phyloP scores from a whole-genome alignment of 2,329 filamentous ascomycete species.

The Trichophyton mentagrophytes region DNA sequence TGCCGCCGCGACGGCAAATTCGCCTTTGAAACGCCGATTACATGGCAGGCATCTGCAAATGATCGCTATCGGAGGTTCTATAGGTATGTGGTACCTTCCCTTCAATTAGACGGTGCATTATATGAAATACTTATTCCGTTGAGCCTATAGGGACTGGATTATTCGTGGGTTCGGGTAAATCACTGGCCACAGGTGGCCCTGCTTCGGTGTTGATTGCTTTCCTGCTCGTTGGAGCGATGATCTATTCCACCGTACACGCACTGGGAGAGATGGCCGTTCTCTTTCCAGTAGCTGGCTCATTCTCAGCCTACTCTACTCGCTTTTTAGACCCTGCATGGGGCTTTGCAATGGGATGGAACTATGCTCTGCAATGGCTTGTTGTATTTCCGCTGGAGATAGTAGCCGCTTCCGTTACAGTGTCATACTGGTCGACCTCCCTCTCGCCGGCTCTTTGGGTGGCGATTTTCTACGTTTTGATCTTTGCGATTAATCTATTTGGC shows the following conservation, averaged over 20 bases:
- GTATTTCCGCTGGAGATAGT: slow-evolving; percentile 62
- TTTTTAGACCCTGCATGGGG: slow-evolving; percentile 38
- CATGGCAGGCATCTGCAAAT: slow-evolving; percentile 46
- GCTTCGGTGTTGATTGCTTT: slow-evolving; percentile 35
- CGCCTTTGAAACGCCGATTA: slow-evolving; percentile 22
- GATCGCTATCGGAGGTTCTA: slow-evolving; percentile 48
- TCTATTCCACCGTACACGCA: slow-evolving; percentile 52
- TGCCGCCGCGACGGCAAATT: slow-evolving; percentile 18
- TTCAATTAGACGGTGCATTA: not conserved
- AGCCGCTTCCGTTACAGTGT: slow-evolving; percentile 49
- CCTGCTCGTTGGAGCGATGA: slow-evolving; percentile 40
- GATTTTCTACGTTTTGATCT: slow-evolving; percentile 45
- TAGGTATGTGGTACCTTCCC: slow-evolving; percentile 23
- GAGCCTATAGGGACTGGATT: slow-evolving; percentile 27
- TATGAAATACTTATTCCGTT: not conserved
- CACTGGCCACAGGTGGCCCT: slow-evolving; percentile 29
- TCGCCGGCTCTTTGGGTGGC: slow-evolving; percentile 33
- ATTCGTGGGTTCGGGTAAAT: slow-evolving; percentile 30
- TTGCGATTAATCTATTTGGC: slow-evolving; percentile 50
- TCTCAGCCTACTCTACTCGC: slow-evolving; percentile 32
- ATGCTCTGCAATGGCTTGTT: slow-evolving; percentile 56
- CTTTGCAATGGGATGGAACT: slow-evolving; percentile 40
- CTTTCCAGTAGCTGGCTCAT: slow-evolving; percentile 38
- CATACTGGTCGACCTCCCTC: slow-evolving; percentile 42
- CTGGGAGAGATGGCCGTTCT: slow-evolving; percentile 39